Base-by-base conservation (phyloP, 2,329 filamentous ascomycete genomes). In the Teratosphaeria epicoccoides region DNA sequence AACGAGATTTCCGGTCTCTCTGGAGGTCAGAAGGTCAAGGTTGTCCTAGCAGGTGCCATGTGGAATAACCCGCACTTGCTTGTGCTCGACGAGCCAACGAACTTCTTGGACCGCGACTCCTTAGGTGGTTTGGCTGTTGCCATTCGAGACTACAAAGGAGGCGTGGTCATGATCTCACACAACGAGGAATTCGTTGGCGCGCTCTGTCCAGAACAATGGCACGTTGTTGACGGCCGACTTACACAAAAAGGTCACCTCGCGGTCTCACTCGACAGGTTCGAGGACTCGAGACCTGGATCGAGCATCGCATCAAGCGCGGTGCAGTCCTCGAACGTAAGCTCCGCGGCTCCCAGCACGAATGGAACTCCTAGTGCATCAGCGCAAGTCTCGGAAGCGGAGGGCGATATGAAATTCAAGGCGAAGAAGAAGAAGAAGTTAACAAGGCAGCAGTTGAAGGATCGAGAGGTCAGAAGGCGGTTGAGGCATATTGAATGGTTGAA, bases 401-500 rank as follows among this genome's bases (percentile, higher is more conserved):
- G 93, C 61, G 79, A 77, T 55, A 80, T 98, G 77, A 91, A 94
- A 75, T 98, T 98, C 83, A 82, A 79, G 70, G 78, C 86, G 9
- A 85, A 85, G 74, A 96, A 96, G 88, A 95, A 96, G 88, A 95
- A 91, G 83, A 98, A 98, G 87, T 81, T 93, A 81, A 98, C 93
- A 52, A 88, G 94, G 76, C 89, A 89, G 73, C 89, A 98, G 71
- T 62, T 90, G 68, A 98, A 98, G 80, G 93, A 98, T 70, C 79
- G 86, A 20, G 91, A 97, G 72, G 85, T 86, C 43, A 80, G 94
- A 58, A 81, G 91, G 60, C 80, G 93, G 61, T 75, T 97, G 71
- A 82, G 93, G 63, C 89, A 98, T 71, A 80, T 83, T 54, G 80
- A 83, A 63, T 83, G 80, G 78, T 75, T 95, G 62, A 91, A 88